A percentile compares a stretch with the other conserved stretches of the same genome.
Conservation (phyloP, 768 basidiomycete species). For the Suillus hirtellus region DNA sequence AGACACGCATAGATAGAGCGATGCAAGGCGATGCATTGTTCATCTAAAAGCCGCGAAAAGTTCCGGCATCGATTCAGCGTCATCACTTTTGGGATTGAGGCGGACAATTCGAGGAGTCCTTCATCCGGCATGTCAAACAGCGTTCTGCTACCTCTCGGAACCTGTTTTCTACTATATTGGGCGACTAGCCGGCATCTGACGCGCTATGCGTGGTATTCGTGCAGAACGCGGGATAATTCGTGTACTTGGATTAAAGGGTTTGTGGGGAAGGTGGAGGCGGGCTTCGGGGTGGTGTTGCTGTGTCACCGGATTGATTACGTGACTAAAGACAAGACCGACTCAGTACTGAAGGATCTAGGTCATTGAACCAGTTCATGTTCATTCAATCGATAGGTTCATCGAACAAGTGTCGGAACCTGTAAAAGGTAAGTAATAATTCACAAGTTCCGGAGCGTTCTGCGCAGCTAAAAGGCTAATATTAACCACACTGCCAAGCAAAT, state of each 20-base stretch:
- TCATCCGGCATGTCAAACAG: slow-evolving; percentile 7
- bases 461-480: slow-evolving; percentile 31
- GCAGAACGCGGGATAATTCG: background rate
- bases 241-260: background rate
- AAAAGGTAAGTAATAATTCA: slow-evolving; percentile 1
- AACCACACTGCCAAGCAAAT: slow-evolving; percentile 22
- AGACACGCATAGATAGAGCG: slow-evolving; percentile 3
- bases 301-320: background rate
- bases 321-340: background rate
- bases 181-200: background rate
- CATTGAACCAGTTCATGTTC: background rate
- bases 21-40: slow-evolving; percentile 3
- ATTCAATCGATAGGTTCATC: background rate
- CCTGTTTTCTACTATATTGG: slow-evolving; percentile 4
- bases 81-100: slow-evolving; percentile 1
- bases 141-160: slow-evolving; percentile 5
- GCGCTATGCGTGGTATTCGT: background rate
- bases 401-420: background rate
- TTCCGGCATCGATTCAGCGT: background rate
- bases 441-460: slow-evolving; percentile 6
- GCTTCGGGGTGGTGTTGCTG: background rate
- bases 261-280: background rate
- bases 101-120: background rate
- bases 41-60: slow-evolving; percentile 9
- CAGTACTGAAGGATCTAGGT: background rate